Evolutionary conservation across 2,329 filamentous ascomycete species (phyloP), one percentile per base, ranked within the genome.

Genomic region (Trichoderma lentiforme): DNA sequence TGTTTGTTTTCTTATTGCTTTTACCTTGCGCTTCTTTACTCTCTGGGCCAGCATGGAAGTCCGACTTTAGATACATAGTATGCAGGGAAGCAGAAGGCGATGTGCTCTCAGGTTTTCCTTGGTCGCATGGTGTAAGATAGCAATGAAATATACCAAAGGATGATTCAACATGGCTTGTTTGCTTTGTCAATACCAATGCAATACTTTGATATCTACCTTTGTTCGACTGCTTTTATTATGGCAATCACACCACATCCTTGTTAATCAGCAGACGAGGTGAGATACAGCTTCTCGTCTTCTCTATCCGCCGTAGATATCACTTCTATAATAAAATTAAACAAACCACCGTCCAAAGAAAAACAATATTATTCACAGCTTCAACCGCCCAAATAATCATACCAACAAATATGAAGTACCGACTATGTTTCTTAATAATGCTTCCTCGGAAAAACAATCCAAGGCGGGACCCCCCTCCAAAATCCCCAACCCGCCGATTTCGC

Each of bases 401-500:
- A 21, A 51, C n/a, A 51, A 51, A 11, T 21, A 21, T 9, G 15
- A 51, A 51, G n/a, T 1, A 3, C n/a, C n/a, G 21, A 47, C 24
- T n/a, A n/a, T n/a, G n/a, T n/a, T n/a, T 47, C 34, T 30, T 30
- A 63, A 63, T 12, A 21, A n/a, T 30, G 39, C 8, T 12, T 64
- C n/a, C 39, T 65, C 43, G 24, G 62, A 51, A 47, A 43, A 60
- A 34, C 18, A 34, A 63, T 11, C 34, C 39, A 5, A 43, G 60
- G 34, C 39, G 61, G 62, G 39, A 30, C 24, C 11, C 63, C 15
- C 15, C 60, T 26, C 43, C 14, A 56, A 51, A 57, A 58, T n/a
- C 15, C 53, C 51, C 53, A 26, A 58, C 18, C 56, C 66, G 66
- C 66, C 66, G 66, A 69, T 69, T 61, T 69, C 66, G 66, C 66